phyloP scores from a whole-genome alignment of 2,329 filamentous ascomycete species.

The Ophiobolus disseminans region DNA sequence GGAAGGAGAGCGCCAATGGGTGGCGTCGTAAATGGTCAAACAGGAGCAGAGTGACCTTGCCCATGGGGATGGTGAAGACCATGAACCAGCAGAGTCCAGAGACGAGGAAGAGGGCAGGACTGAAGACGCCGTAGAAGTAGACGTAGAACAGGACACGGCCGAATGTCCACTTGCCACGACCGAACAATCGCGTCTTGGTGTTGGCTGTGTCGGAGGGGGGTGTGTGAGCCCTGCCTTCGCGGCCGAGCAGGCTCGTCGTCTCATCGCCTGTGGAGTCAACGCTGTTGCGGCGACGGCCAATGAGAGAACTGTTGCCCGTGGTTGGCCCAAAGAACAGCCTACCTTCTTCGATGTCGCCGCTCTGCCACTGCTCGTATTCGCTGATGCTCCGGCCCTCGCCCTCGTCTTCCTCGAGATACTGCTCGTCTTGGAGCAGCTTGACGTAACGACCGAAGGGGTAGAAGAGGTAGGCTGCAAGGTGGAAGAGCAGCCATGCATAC shows the following conservation, averaged over 20 bases:
- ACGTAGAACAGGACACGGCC: slow-evolving; percentile 95
- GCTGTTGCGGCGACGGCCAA: slow-evolving; percentile 86
- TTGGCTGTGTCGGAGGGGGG: slow-evolving; percentile 47
- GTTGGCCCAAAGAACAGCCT: slow-evolving; percentile 92
- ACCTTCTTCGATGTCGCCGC: slow-evolving; percentile 92
- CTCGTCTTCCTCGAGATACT: slow-evolving; percentile 91
- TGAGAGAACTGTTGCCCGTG: slow-evolving; percentile 72
- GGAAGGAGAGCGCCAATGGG: slow-evolving; percentile 90
- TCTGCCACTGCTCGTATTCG: slow-evolving; percentile 99
- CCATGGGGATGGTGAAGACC: slow-evolving; percentile 99
- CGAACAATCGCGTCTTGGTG: slow-evolving; percentile 86
- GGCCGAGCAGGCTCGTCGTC: slow-evolving; percentile 85
- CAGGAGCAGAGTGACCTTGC: slow-evolving; percentile 87
- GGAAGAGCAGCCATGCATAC: slow-evolving; percentile 85
- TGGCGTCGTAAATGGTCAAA: slow-evolving; percentile 92
- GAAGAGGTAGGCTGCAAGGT: slow-evolving; percentile 83
- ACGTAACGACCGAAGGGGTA: slow-evolving; percentile 98
- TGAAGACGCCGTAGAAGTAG: slow-evolving; percentile 93
- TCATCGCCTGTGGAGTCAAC: slow-evolving; percentile 87
- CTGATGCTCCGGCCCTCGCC: slow-evolving; percentile 96
- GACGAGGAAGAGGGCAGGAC: slow-evolving; percentile 82
- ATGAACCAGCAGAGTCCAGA: slow-evolving; percentile 93
- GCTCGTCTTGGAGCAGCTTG: slow-evolving; percentile 89
- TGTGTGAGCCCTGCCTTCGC: slow-evolving; percentile 61
- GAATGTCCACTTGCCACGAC: slow-evolving; percentile 92